phyloP scores from a whole-genome alignment of 139 green algal species.

The Chlamydomonas eustigma region DNA sequence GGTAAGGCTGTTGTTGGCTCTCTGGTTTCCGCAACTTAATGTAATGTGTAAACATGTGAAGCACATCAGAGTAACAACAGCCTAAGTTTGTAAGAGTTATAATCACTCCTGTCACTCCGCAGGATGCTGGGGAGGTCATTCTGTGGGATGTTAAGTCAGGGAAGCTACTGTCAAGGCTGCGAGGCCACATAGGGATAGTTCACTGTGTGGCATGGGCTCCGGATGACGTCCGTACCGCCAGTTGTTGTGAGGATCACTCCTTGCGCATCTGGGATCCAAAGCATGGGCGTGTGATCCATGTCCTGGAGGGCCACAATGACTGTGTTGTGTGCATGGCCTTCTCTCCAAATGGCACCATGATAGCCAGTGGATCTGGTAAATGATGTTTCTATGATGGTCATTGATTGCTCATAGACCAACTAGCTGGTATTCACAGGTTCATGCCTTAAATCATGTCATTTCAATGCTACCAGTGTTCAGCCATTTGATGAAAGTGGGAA shows the following conservation, averaged over 20 bases:
- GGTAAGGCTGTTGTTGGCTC: too few relatives aligned
- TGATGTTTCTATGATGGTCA: too few relatives aligned
- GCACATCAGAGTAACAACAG: too few relatives aligned
- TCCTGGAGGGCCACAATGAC: constrained; percentile 1
- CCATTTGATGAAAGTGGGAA: too few relatives aligned
- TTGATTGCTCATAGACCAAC: too few relatives aligned
- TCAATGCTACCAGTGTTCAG: too few relatives aligned
- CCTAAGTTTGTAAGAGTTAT: too few relatives aligned
- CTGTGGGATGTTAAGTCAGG: constrained; percentile 2
- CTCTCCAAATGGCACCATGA: neutral
- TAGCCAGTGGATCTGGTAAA: neutral
- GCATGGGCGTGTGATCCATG: neutral
- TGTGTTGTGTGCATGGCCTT: neutral
- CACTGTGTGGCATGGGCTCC: neutral
- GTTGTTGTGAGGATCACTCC: neutral
- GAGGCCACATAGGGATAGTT: neutral
- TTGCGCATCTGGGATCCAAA: neutral
- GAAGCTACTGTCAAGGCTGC: neutral
- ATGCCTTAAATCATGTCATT: too few relatives aligned
- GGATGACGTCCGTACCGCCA: neutral
- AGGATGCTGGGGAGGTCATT: neutral
- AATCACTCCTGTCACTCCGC: neutral
- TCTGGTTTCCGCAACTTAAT: too few relatives aligned
- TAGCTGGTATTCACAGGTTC: too few relatives aligned
- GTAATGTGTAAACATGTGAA: too few relatives aligned